phyloP scores from a whole-genome alignment of 2,329 filamentous ascomycete genomes.

The Leptographium wingfieldii region DNA sequence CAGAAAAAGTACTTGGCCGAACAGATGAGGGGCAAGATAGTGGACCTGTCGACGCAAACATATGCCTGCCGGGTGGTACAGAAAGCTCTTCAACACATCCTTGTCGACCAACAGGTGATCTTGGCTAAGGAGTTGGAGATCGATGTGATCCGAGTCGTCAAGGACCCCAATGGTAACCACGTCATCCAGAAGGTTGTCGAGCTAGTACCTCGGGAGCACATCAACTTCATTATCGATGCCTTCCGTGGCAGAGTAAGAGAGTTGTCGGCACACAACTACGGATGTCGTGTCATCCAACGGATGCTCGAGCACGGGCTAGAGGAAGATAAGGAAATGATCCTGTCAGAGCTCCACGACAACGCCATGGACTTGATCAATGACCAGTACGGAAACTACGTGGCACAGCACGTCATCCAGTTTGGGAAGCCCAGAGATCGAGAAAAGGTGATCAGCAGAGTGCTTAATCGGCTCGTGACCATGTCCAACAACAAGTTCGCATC shows the following conservation, averaged over 20 bases:
- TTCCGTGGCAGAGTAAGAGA: slow-evolving; percentile 63
- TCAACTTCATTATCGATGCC: slow-evolving; percentile 73
- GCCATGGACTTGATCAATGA: slow-evolving; percentile 65
- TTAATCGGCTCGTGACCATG: slow-evolving; percentile 55
- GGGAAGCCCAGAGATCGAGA: slow-evolving; percentile 61
- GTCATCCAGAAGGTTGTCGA: slow-evolving; percentile 92
- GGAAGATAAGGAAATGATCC: slow-evolving; percentile 56
- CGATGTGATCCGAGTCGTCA: slow-evolving; percentile 64
- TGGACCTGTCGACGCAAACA: slow-evolving; percentile 70
- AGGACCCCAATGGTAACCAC: slow-evolving; percentile 88
- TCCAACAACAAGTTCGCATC: slow-evolving; percentile 96
- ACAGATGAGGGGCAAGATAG: slow-evolving; percentile 77
- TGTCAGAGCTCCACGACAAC: slow-evolving; percentile 66
- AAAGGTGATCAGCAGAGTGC: slow-evolving; percentile 62
- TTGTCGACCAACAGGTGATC: slow-evolving; percentile 67
- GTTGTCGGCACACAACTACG: slow-evolving; percentile 70
- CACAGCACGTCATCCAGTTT: slow-evolving; percentile 77
- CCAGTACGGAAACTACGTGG: slow-evolving; percentile 92
- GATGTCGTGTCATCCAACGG: slow-evolving; percentile 85
- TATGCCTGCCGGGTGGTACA: slow-evolving; percentile 95
- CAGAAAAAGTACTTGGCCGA: slow-evolving; percentile 82
- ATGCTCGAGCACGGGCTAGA: slow-evolving; percentile 75
- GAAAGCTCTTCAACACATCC: slow-evolving; percentile 82
- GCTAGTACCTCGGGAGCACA: slow-evolving; percentile 60
- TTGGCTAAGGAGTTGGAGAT: slow-evolving; percentile 57